Conservation (phyloP, 441 rosid genomes). For the Hura crepitans region DNA sequence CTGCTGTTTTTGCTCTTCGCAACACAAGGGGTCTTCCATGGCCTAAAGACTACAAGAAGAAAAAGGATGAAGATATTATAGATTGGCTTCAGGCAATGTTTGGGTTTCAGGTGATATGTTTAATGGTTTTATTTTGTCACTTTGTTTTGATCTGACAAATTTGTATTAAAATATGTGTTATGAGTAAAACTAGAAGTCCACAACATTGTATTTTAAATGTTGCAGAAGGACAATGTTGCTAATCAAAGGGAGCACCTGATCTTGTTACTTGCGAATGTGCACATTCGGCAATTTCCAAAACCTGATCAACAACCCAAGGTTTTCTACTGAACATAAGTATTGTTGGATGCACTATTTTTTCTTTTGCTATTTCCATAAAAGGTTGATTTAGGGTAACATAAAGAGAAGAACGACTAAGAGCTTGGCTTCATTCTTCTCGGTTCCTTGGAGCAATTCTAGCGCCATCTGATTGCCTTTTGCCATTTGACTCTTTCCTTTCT, state of each 20-base stretch:
- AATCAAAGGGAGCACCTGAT: conserved; percentile 99
- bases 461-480: too few relatives aligned
- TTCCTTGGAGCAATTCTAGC: too few relatives aligned
- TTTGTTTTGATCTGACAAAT: conserved; percentile 4
- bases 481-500: not conserved
- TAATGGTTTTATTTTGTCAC: not conserved
- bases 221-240: conserved; percentile 94
- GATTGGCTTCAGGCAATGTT: conserved; percentile 99
- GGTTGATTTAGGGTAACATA: not conserved
- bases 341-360: too few relatives aligned
- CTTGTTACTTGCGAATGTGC: conserved; percentile 91
- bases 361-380: not conserved
- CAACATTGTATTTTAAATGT: conserved; percentile 12
- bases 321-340: not conserved
- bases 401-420: too few relatives aligned
- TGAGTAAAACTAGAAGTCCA: not conserved
- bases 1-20: conserved; percentile 88
- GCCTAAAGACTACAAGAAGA: conserved; percentile 79
- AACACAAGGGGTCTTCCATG: conserved; percentile 98
- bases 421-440: too few relatives aligned
- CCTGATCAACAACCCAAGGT: conserved; percentile 98
- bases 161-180: conserved; percentile 13
- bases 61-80: conserved; percentile 84
- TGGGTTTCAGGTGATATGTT: conserved; percentile 81
- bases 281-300: conserved; percentile 91